These are phyloP conservation scores for Chrysophaeum taylorii DNA, from an alignment of 352 stramenopile species.

Conservation along the genomic window DNA sequence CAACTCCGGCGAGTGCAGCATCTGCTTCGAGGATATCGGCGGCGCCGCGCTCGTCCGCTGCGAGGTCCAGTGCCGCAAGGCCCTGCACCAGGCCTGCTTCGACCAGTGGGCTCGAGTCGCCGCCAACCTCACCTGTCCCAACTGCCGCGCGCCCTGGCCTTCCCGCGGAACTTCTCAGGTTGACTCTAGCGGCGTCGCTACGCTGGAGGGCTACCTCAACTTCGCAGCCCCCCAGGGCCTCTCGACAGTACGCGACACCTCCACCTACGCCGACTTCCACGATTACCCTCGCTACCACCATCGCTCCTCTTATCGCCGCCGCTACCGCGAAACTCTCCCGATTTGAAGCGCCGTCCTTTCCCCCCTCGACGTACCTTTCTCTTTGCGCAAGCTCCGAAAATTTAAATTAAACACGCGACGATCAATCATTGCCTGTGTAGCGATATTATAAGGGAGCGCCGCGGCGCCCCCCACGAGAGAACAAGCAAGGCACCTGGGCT, in stretches of 20 bases:
- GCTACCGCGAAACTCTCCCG: no score
- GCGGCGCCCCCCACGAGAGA: no score
- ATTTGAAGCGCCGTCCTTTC: no score
- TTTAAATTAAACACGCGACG: no score
- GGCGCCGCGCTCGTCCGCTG: constrained; percentile 5
- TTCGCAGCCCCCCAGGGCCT: constrained; percentile 28
- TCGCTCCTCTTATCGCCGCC: no score
- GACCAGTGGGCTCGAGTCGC: constrained; percentile 11
- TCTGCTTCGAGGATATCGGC: constrained; percentile 17
- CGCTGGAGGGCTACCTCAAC: constrained; percentile 27
- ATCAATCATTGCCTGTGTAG: no score
- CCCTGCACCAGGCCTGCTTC: constrained; percentile 3
- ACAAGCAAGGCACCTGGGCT: no score
- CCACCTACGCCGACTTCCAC: constrained; percentile 25
- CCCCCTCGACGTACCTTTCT: no score
- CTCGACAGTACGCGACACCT: constrained; percentile 21
- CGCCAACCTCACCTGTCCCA: constrained; percentile 23
- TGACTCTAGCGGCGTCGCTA: neutral
- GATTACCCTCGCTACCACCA: no score
- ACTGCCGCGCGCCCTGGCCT: constrained; percentile 24
- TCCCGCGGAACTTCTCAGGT: constrained; percentile 7
- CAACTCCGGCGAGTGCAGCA: constrained; percentile 9
- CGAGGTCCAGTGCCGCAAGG: neutral
- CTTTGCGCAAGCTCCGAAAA: no score
- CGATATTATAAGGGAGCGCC: no score